Conservation (phyloP, 768 basidiomycete species). For the Sistotremastrum suecicum region DNA sequence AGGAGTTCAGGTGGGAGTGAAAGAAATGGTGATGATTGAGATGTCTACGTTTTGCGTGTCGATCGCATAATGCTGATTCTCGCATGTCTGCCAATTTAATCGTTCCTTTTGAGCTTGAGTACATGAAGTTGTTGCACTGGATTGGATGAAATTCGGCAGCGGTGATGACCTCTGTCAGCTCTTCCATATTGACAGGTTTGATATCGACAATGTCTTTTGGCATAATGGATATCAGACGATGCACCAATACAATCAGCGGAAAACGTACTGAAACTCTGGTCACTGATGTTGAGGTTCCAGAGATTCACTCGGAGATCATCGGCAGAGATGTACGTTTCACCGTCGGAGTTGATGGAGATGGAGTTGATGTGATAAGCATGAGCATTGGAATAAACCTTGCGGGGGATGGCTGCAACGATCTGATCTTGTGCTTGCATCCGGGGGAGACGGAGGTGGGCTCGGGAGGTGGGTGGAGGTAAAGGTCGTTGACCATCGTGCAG, state of each 20-base stretch:
- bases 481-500: slow-evolving; percentile 68
- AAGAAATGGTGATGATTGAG: slow-evolving; percentile 16
- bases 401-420: slow-evolving; percentile 95
- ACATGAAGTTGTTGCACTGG: slow-evolving; percentile 98
- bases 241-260: not conserved
- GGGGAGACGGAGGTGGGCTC: slow-evolving; percentile 66
- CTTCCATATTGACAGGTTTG: slow-evolving; percentile 99
- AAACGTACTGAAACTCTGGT: slow-evolving; percentile 94
- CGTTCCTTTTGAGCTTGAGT: slow-evolving; percentile 98
- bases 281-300: slow-evolving; percentile 97
- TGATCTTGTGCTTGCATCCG: slow-evolving; percentile 91
- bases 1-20: slow-evolving; percentile 1
- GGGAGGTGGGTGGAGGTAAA: slow-evolving; percentile 43
- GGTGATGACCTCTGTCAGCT: slow-evolving; percentile 99
- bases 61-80: slow-evolving; percentile 91
- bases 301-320: slow-evolving; percentile 95
- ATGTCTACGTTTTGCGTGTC: slow-evolving; percentile 76
- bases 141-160: slow-evolving; percentile 97
- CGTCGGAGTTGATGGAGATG: slow-evolving; percentile 97
- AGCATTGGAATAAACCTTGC: slow-evolving; percentile 98
- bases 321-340: slow-evolving; percentile 99
- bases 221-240: not conserved
- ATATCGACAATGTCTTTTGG: slow-evolving; percentile 95
- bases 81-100: slow-evolving; percentile 99
- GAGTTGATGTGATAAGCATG: slow-evolving; percentile 99